Evolutionary conservation across 2,329 filamentous ascomycete species (phyloP), one percentile per base, ranked within the genome.

Genomic region (Aureobasidium mangrovei): DNA sequence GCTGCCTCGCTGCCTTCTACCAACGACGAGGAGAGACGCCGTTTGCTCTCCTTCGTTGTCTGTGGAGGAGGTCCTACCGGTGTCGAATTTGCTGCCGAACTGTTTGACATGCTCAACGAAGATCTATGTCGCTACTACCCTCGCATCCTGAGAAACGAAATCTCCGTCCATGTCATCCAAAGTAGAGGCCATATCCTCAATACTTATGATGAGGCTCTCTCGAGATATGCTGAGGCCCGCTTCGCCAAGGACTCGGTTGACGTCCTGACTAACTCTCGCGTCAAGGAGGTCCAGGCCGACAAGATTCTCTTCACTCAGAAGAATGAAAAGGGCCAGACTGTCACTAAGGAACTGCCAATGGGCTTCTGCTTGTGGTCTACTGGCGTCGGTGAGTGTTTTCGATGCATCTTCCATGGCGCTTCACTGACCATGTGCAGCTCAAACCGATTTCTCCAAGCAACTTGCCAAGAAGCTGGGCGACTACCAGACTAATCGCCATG

Each of bases 291-390:
- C 12, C 79, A 79, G 41, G 69, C 80, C 0, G 89, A 97, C 68
- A 86, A 82, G 64, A 95, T 98, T 57, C 71, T 95, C 27, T 98
- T 95, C 72, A 86, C 85, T 0, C 91, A 98, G 68, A 85, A 88
- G 65, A 77, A 77, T 46, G 80, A 86, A 3, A 75, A 89, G 53
- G 90, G 89, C 41, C 80, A 82, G 31, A 70, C 84, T 0, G 63
- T 95, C n/a, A 86, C 83, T 27, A 98, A 98, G 69, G 93, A 98
- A 64, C 81, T 98, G 0, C 91, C 93, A 0, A 91, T 89, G 76
- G 93, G 90, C 29, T 95, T 98, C 74, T 97, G 93, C 63, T 77
- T 98, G 10, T 98, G 93, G 93, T 97, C 93, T 0, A 98, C 93
- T 0, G 93, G 93, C 58, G 91, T 98, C n/a, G 5, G 32, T 35